Evolutionary conservation across 2,329 filamentous ascomycete species (phyloP), one percentile per base, ranked within the genome.

Genomic region (Fusarium transvaalense): DNA sequence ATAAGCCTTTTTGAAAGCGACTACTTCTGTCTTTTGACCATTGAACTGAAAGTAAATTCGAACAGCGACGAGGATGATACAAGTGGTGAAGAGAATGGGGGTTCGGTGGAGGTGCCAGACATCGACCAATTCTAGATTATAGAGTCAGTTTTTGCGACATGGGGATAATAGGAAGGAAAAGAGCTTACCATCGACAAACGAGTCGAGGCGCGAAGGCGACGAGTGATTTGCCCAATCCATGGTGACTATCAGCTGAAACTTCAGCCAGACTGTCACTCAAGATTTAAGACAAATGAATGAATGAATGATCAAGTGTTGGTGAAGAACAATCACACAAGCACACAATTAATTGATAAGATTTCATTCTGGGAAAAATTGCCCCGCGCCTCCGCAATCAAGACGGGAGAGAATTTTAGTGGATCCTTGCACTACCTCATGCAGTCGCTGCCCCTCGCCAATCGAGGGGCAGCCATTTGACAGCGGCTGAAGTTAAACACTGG

Each of bases 21-120:
- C 71, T 1, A 83, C 69, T 10, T 77, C 75, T n/a, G 78, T 71
- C 32, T 73, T 76, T 10, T 76, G 71, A 9, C 78, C 74, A 13
- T 77, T 77, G 7, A 77, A 39, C 52, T 83, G 79, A 1, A 86
- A 72, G 53, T 84, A 85, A 7, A 82, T 50, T 38, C 84, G 79
- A 25, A 83, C 61, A 6, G 77, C 71, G 8, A 81, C 64, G 35
- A 86, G 78, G 12, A 78, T 43, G 4, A 78, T 63, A 52, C 84
- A 76, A 3, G 77, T 68, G 35, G 75, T 73, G 5, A 85, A 68
- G 17, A 85, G 77, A 29, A 85, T 79, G 2, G 80, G 77, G 17
- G 82, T 81, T 23, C 84, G 81, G 62, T 84, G 78, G 50, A 75
- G 65, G 66, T 86, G 83, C 84, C 84, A 86, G 12, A 79, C 59